Conservation (phyloP, 805 yeast species). For the Cyberlindnera mycetangii region DNA sequence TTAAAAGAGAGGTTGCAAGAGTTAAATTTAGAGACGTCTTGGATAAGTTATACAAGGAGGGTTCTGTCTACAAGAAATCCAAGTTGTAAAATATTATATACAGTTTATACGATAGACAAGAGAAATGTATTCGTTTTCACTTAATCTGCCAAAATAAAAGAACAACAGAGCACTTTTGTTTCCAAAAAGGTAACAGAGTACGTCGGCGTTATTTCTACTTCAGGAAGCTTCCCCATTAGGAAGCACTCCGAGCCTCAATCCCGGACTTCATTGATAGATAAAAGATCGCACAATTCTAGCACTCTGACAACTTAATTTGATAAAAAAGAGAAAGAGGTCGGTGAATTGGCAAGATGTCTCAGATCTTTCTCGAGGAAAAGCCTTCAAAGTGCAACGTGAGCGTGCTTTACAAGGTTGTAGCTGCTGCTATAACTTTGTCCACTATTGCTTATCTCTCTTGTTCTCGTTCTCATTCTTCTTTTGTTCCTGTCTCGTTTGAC, state of each 20-base stretch:
- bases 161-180: too few relatives aligned
- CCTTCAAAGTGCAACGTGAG: not conserved
- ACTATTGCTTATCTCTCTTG: constrained; percentile 1
- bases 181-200: too few relatives aligned
- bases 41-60: not conserved
- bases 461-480: not conserved
- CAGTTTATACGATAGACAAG: not conserved
- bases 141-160: not conserved
- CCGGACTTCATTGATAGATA: not conserved
- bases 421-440: constrained; percentile 1
- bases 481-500: not conserved
- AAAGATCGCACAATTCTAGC: not conserved
- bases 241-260: constrained; percentile 1
- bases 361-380: constrained; percentile 4
- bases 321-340: not conserved
- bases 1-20: constrained; percentile 44
- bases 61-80: not conserved
- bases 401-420: not conserved
- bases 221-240: constrained; percentile 5
- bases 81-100: not conserved
- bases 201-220: not conserved
- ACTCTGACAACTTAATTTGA: too few relatives aligned
- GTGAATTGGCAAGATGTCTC: not conserved
- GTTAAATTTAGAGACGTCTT: constrained; percentile 29
- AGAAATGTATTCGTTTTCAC: not conserved